Evolutionary conservation across 139 green algal genomes (phyloP).

Genomic region (Tetratostichococcus sp.): DNA sequence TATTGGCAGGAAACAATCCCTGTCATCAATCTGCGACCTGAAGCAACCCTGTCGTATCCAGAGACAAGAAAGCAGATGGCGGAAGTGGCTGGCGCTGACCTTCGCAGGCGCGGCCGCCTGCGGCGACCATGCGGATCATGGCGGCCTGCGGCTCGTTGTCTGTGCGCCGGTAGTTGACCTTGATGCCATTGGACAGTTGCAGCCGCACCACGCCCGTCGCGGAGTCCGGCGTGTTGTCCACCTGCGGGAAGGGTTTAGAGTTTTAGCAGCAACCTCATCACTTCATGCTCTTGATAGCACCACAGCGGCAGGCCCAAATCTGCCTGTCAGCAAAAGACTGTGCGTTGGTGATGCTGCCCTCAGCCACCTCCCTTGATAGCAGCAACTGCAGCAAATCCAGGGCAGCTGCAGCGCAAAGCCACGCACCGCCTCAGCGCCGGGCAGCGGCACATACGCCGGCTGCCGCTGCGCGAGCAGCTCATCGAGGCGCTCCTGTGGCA

Average conservation of each 20-base stretch:
- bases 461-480: conserved; percentile 42
- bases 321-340: no score
- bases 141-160: conserved; percentile 89
- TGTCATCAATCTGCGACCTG: no score
- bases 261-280: no score
- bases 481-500: conserved; percentile 60
- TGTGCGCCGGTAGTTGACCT: conserved; percentile 82
- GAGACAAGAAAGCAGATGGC: no score
- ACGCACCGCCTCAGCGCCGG: background rate
- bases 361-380: conserved; percentile 3
- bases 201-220: conserved; percentile 72
- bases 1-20: no score
- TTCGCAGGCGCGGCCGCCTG: conserved; percentile 70
- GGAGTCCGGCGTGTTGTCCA: conserved; percentile 4
- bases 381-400: background rate
- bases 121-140: conserved; percentile 81
- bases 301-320: no score
- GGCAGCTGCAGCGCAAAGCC: background rate
- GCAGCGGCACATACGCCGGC: conserved; percentile 74
- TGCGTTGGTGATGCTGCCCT: background rate
- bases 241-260: no score
- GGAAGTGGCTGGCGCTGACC: no score
- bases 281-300: no score
- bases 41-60: no score
- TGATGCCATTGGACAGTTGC: conserved; percentile 88